Conservation (phyloP, 768 basidiomycete species). For the Boletus barrowsii region DNA sequence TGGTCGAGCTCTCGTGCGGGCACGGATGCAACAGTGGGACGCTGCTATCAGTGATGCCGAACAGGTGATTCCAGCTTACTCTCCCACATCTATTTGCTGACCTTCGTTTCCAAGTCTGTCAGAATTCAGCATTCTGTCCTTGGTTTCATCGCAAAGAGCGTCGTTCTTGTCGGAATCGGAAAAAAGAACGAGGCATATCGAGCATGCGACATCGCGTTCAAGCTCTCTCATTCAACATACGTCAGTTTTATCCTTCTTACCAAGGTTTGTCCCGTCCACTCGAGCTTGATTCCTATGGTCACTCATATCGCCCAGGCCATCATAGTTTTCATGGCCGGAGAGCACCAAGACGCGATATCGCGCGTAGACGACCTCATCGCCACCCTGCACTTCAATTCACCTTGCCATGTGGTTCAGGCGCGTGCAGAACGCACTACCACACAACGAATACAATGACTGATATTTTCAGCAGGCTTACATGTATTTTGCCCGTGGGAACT, state of each 20-base stretch:
- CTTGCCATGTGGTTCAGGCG: background rate
- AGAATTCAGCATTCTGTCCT: background rate
- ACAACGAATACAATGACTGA: background rate
- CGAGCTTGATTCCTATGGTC: background rate
- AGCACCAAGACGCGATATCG: background rate
- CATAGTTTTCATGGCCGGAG: background rate
- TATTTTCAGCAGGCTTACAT: background rate
- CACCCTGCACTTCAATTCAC: background rate
- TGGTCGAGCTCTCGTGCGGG: background rate
- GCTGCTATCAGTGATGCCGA: background rate
- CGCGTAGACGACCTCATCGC: background rate
- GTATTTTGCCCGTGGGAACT: background rate
- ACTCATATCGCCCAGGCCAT: background rate
- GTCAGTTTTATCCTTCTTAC: background rate
- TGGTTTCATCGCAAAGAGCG: background rate
- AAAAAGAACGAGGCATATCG: background rate
- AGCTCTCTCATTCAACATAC: background rate
- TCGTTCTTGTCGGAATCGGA: background rate
- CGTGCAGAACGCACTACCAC: background rate
- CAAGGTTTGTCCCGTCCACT: background rate
- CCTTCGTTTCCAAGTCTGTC: background rate
- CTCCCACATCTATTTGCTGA: background rate
- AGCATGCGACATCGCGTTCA: background rate
- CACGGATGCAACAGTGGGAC: background rate
- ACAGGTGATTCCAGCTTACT: background rate